Conservation (phyloP, 345 rosid species). For the Salix brachista region DNA sequence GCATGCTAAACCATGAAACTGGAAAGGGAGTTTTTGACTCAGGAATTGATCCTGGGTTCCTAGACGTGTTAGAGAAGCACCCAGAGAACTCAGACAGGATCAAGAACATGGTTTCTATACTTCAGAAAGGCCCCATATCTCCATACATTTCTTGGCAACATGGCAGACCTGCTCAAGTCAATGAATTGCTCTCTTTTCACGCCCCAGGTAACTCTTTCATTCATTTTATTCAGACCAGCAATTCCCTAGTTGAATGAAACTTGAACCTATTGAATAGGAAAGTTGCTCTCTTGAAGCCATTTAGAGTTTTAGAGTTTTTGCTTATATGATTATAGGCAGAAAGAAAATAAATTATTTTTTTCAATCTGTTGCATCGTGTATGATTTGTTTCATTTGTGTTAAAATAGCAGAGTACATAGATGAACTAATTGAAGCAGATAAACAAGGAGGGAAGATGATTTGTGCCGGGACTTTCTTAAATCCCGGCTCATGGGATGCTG, state of each 20-base stretch:
- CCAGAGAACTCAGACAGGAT: constrained; percentile 78
- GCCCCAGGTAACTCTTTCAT: constrained; percentile 37
- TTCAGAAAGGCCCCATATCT: constrained; percentile 70
- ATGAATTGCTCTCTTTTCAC: constrained; percentile 72
- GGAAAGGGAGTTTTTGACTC: constrained; percentile 69
- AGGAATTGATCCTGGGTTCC: constrained; percentile 63
- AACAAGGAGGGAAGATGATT: constrained; percentile 47
- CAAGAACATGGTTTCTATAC: constrained; percentile 81
- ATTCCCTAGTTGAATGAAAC: neutral
- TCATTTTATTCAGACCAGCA: neutral
- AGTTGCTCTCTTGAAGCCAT: neutral
- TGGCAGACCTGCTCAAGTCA: constrained; percentile 48
- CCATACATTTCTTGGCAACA: constrained; percentile 61
- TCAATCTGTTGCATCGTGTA: neutral
- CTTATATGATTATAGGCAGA: neutral
- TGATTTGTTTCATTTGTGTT: neutral
- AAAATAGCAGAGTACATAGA: constrained; percentile 53
- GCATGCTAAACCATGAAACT: constrained; percentile 67
- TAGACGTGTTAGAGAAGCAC: constrained; percentile 70
- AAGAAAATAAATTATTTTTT: neutral
- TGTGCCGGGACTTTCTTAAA: constrained; percentile 67
- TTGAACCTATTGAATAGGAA: neutral
- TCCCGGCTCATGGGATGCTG: constrained; percentile 69
- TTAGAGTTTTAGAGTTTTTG: too few relatives aligned
- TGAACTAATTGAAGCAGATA: constrained; percentile 52